Evolutionary conservation across 352 stramenopile genomes (phyloP), one percentile per base, ranked within the genome.

Genomic region (Pythium aphanidermatum): DNA sequence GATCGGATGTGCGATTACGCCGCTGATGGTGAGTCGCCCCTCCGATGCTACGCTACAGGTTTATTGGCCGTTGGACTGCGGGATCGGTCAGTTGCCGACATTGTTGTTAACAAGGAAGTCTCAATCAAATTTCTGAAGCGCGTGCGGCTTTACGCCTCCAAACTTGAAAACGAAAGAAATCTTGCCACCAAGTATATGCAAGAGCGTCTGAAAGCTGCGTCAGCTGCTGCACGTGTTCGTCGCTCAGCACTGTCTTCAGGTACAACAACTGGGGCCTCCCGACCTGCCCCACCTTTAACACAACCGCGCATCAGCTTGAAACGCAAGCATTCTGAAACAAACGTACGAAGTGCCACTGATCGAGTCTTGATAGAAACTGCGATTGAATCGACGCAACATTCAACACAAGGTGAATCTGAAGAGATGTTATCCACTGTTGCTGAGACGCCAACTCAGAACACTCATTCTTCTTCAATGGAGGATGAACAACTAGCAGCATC

Each of bases 101-200:
- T 77, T 4, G 76, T 93, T 23, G 81, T 93, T 23, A 93, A 93
- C 61, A 82, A 80, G 19, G 81, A 88, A 7, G 85, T 74, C 0
- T 57, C 78, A 1, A 46, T 87, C 14, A 89, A 82, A 25, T 64
- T 93, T 37, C 56, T 93, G 7, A 83, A 84, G 46, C 60, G 81
- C 21, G 74, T 76, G 10, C 64, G 76, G 5, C 69, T 89, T 46
- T 93, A 83, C 33, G 81, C 81, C 13, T 84, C 74, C 7, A 89
- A 89, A 33, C 48, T 93, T 23, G 78, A 91, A 30, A 69, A 68
- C 27, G 77, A 91, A 31, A 63, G 73, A 1, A 60, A 75, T 19
- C 38, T 70, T n/a, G 81, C 81, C 13, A 57, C 84, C 24, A 85
- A 83, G 35, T 93, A 88, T 38, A 93, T 93, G 38, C 69, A 85